These are phyloP conservation scores for Phytophthora cactorum DNA, from an alignment of 352 stramenopile genomes.

Conservation along the genomic window DNA sequence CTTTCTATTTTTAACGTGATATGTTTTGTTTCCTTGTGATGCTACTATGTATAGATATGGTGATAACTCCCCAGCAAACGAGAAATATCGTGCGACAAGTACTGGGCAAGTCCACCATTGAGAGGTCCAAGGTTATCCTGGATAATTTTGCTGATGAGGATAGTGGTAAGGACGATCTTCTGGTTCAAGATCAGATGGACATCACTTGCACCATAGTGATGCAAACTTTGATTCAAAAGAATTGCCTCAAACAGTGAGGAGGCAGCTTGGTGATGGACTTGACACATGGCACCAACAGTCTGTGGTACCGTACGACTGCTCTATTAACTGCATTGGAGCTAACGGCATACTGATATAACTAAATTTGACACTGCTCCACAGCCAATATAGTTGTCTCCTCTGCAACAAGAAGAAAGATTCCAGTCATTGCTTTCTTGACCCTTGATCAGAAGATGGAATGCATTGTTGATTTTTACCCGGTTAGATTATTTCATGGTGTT, in stretches of 20 bases:
- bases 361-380: neutral
- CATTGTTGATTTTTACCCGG: conserved; percentile 13
- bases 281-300: neutral
- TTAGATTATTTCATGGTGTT: too few relatives aligned
- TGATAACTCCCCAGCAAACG: neutral
- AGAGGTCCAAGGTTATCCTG: neutral
- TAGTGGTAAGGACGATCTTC: neutral
- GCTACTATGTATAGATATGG: neutral
- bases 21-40: too few relatives aligned
- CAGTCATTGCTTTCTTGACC: conserved; percentile 22
- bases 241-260: neutral
- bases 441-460: conserved; percentile 20
- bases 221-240: neutral
- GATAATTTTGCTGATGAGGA: neutral
- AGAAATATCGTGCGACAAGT: neutral
- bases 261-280: neutral
- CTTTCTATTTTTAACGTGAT: neutral
- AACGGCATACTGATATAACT: neutral
- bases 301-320: neutral
- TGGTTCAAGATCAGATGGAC: neutral
- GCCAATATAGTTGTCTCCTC: conserved; percentile 11
- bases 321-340: neutral
- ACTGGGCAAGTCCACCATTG: neutral
- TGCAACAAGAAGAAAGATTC: conserved; percentile 19
- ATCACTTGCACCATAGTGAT: neutral